Evolutionary conservation across 1,284 basidiomycete species (phyloP), one percentile per base, ranked within the genome.

Genomic region (Leccinum insolens): DNA sequence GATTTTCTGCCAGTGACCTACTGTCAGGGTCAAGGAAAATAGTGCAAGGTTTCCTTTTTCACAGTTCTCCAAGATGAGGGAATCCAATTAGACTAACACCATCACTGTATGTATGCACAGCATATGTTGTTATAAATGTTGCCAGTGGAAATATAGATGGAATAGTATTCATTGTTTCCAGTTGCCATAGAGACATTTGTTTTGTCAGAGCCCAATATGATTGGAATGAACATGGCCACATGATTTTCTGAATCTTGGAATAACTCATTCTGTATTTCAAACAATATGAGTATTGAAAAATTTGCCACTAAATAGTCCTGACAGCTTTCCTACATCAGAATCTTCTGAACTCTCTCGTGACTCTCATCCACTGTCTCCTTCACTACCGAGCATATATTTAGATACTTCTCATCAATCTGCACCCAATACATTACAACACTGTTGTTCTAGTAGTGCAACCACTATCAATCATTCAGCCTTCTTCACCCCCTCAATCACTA

Each of bases 141-240:
- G 11, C 59, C 59, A 61, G 3, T 61, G 7, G 59, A 20, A 7
- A 61, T 34, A 12, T 59, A 59, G 4, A 41, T 8, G 39, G 20
- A 20, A 1, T 20, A 61, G 8, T 41, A 61, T n/a, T 68, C 11
- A 2, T 65, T 55, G 2, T 70, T 34, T 1, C 69, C 64, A 3
- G 69, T 70, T 2, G 28, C 28, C 0, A 70, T 55, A 22, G 59
- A 64, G 1, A 68, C 49, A 0, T 46, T 70, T 2, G 49, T 70
- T 22, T 70, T 70, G 46, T 70, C 22, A 7, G 63, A 65, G 8
- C 52, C 63, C 2, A 70, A 28, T 2, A 70, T 37, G 0, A 70
- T 14, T 0, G 34, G 66, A 2, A 70, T 25, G 6, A 70, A 68
- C 4, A 22, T 61, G 4, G 37, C n/a, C 20, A 20, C 60, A 61